Conservation (phyloP, 2,329 filamentous ascomycete species). For the Hypoxylon sp. region DNA sequence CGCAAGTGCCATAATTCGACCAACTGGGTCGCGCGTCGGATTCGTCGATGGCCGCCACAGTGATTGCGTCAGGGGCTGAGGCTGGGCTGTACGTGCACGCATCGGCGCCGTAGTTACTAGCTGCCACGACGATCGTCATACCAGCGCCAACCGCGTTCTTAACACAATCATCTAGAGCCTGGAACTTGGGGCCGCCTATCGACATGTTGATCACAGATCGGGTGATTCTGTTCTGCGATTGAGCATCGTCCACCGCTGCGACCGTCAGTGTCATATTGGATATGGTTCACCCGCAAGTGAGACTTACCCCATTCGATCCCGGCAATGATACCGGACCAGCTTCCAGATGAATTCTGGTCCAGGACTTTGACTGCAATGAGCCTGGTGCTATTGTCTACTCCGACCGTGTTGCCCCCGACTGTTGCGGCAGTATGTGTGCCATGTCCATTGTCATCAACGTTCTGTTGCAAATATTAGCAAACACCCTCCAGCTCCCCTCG, state of each 20-base stretch:
- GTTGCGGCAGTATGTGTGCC: constrained; percentile 49
- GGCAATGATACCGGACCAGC: constrained; percentile 43
- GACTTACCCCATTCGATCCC: constrained; percentile 50
- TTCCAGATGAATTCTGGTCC: constrained; percentile 39
- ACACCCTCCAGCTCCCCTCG: background rate
- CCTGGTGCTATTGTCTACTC: constrained; percentile 48
- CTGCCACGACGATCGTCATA: constrained; percentile 49
- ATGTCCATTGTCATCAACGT: constrained; percentile 48
- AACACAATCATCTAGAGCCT: constrained; percentile 44
- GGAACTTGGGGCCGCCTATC: constrained; percentile 40
- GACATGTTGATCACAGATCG: constrained; percentile 52
- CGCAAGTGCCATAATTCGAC: constrained; percentile 49
- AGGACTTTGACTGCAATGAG: constrained; percentile 49
- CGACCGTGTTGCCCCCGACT: constrained; percentile 47
- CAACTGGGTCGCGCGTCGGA: constrained; percentile 43
- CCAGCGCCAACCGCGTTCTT: constrained; percentile 40
- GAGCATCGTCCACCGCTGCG: constrained; percentile 48
- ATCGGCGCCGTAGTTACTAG: constrained; percentile 47
- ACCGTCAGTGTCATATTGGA: constrained; percentile 19
- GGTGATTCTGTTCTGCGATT: constrained; percentile 31
- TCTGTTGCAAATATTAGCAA: constrained; percentile 30
- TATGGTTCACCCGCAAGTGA: background rate
- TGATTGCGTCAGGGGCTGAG: constrained; percentile 45
- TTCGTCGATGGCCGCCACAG: constrained; percentile 47
- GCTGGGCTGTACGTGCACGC: constrained; percentile 47